Evolutionary conservation across 164 flowering plant species (phyloP), one percentile per base, ranked within the genome.

Genomic region (Vitis labrusca): DNA sequence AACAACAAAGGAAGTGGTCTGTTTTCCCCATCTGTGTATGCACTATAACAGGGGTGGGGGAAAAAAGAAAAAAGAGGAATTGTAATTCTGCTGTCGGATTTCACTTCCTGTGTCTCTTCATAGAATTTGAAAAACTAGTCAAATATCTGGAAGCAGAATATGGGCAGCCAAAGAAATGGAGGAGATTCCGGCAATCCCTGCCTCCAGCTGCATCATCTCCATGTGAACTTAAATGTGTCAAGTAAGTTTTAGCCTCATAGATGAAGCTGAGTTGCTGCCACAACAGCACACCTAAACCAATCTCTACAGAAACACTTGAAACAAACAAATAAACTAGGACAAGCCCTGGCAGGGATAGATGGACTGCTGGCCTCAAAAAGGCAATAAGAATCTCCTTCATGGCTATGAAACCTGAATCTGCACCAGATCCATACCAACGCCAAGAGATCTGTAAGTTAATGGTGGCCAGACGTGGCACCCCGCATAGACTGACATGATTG

Each of bases 261-360:
- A 95, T 90, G 62, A 70, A 93, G 48, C 71, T 75, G 53, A 95
- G 92, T 68, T 95, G 99, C 75, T 95, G 98, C 91, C 93, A 90
- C 71, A 95, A 73, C n/a, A 95, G 96, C 61, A 90, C 75, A 47
- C 55, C 71, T 68, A 95, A 73, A 23, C 98, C 99, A 29, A 88
- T 78, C 64, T 72, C 74, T 73, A 93, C 82, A 0, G 96, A 91
- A 29, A 87, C 30, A 65, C 96, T 87, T 9, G 94, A 80, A 61
- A 91, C 59, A 53, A 88, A 87, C 27, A 95, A 85, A 81, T 93
- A 95, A 23, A 89, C 70, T 32, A 93, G 89, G 71, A 91, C 70
- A 61, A 95, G 67, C 66, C 88, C 93, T 78, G 94, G 85, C 1
- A 85, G 23, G 0, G 99, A 80, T 58, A 89, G 69, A 57, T 79